Evolutionary conservation across 1,139 yeast species (phyloP).

Genomic region (Suhomyces guaymorum): DNA sequence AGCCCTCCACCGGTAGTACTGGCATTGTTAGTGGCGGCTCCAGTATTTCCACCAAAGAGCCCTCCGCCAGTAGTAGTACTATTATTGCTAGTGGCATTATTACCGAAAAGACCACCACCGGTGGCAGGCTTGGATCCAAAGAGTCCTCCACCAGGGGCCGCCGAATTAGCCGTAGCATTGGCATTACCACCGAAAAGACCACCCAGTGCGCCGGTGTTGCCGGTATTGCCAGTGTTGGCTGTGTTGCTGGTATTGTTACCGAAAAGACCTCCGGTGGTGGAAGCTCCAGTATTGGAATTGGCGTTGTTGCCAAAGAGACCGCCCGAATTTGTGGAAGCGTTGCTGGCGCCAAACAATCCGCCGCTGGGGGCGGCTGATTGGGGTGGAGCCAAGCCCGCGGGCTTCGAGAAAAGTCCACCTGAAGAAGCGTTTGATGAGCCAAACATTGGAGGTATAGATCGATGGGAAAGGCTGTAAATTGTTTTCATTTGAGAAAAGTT

Average conservation of each 20-base stretch:
- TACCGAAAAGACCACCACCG: slow-evolving; percentile 22
- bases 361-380: slow-evolving; percentile 23
- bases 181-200: slow-evolving; percentile 13
- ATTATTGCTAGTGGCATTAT: slow-evolving; percentile 6
- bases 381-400: slow-evolving; percentile 18
- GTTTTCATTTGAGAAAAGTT: slow-evolving; percentile 6
- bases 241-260: slow-evolving; percentile 16
- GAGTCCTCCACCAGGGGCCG: slow-evolving; percentile 13
- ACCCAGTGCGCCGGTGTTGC: slow-evolving; percentile 8
- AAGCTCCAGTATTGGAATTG: slow-evolving; percentile 3
- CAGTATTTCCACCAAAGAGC: slow-evolving; percentile 15
- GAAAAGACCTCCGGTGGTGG: slow-evolving; percentile 18
- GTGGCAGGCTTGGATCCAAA: slow-evolving; percentile 13
- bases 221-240: slow-evolving; percentile 15
- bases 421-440: slow-evolving; percentile 14
- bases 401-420: slow-evolving; percentile 33
- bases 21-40: too few species aligned
- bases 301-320: slow-evolving; percentile 15
- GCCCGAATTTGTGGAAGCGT: slow-evolving; percentile 7
- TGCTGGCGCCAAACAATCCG: slow-evolving; percentile 26
- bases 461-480: slow-evolving; percentile 1
- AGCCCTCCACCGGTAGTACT: slow-evolving; percentile 21
- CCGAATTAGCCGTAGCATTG: too few species aligned
- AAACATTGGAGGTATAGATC: slow-evolving; percentile 8
- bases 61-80: slow-evolving; percentile 13